Evolutionary conservation across 257 asterid genomes (phyloP).

Genomic region (Ocimum tenuiflorum): DNA sequence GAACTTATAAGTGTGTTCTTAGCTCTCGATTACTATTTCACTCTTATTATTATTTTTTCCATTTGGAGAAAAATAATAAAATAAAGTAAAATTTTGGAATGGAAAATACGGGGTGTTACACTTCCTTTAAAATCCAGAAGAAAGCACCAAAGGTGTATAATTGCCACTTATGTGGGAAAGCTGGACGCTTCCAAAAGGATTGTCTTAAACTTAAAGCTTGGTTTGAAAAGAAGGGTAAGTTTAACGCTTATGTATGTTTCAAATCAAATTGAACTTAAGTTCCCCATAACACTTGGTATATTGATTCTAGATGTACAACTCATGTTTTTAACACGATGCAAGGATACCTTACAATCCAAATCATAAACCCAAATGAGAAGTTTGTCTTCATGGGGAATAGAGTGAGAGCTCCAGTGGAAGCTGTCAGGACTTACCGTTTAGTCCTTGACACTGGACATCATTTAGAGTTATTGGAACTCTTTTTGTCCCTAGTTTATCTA

Average conservation of each 20-base stretch:
- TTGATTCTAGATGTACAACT: not conserved
- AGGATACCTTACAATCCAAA: not conserved
- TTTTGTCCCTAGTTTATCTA: not conserved
- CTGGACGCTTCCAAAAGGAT: not conserved
- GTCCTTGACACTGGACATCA: too few species aligned
- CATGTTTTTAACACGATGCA: constrained; percentile 1
- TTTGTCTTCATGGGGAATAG: too few species aligned
- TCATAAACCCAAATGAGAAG: too few species aligned
- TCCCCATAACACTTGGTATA: not conserved
- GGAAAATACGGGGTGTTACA: too few species aligned
- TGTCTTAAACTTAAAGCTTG: not conserved
- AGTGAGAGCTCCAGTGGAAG: not conserved
- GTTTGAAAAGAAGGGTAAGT: not conserved
- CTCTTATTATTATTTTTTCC: too few species aligned
- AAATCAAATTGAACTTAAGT: not conserved
- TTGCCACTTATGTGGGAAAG: not conserved
- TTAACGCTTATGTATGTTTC: not conserved
- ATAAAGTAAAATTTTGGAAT: too few species aligned
- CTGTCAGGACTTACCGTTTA: not conserved
- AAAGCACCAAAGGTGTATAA: too few species aligned
- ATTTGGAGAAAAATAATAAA: too few species aligned
- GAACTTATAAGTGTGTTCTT: too few species aligned
- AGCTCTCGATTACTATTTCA: too few species aligned
- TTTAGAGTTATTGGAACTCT: too few species aligned
- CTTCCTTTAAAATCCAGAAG: too few species aligned